Evolutionary conservation across 2,329 filamentous ascomycete genomes (phyloP), one percentile per base, ranked within the genome.

Genomic region (Penicillium janthinellum): DNA sequence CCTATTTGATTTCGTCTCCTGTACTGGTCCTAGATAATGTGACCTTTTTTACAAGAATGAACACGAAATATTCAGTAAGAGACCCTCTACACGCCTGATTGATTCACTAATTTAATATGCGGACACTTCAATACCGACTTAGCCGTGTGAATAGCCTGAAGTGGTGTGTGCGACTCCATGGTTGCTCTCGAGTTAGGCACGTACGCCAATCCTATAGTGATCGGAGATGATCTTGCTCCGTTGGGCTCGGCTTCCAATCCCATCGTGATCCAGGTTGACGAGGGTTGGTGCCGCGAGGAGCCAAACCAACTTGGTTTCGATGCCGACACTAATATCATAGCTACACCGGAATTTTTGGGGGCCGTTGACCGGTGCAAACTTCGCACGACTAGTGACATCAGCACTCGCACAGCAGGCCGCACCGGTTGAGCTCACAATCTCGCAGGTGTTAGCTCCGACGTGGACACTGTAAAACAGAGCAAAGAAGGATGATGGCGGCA

Each of bases 231-330:
- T 45, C 58, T 28, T 58, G 52, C 55, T 59, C 61, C 49, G 11
- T 56, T 60, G 35, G 55, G 47, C 61, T 60, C 42, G 41, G 54
- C 57, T 34, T 59, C 54, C 14, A 60, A 59, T 55, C 61, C 54
- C n/a, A 63, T 54, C 28, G 42, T 60, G 52, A 60, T 63, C 35
- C 8, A 63, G 11, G 54, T 56, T 56, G 44, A 60, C 15, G 45
- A 62, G 22, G 22, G 22, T 25, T 25, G 2, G 4, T 25, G 22
- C 38, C 5, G 38, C 20, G 34, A 51, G 52, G 28, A 56, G 41
- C 1, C 51, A 56, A 51, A 58, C 31, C 47, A 49, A 8, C 37
- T 35, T 57, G 45, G 8, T 55, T 60, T 54, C 22, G 54, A 59
- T 59, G 54, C 44, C 45, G 60, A 59, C 45, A 62, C 57, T 31